phyloP scores from a whole-genome alignment of 2,329 filamentous ascomycete species.

The Cadophora gregata region DNA sequence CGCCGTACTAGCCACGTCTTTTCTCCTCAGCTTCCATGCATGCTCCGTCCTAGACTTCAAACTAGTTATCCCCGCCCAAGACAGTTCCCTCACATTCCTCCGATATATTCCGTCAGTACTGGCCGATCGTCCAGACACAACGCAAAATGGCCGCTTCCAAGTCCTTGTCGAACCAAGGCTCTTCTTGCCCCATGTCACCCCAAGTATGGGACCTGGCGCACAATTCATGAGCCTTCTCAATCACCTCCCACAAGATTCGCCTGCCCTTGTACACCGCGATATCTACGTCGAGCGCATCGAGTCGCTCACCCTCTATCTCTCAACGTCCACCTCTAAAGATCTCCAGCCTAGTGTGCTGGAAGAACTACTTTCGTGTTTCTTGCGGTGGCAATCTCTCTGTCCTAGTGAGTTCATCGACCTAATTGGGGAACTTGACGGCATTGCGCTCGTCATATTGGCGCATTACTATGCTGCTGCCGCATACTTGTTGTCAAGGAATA shows the following conservation, averaged over 20 bases:
- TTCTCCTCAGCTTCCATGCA: slow-evolving; percentile 31
- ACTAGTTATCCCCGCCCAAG: slow-evolving; percentile 21
- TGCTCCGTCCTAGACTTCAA: slow-evolving; percentile 27
- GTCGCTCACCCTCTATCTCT: slow-evolving; percentile 25
- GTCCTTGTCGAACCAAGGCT: slow-evolving; percentile 24
- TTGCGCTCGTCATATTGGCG: slow-evolving; percentile 31
- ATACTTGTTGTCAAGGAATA: slow-evolving; percentile 23
- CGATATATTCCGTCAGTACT: slow-evolving; percentile 29
- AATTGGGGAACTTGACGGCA: slow-evolving; percentile 27
- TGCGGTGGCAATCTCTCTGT: slow-evolving; percentile 33
- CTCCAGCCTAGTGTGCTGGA: slow-evolving; percentile 17
- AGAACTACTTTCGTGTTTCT: slow-evolving; percentile 29
- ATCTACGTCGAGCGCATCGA: slow-evolving; percentile 26
- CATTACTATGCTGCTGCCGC: slow-evolving; percentile 34
- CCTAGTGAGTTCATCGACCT: slow-evolving; percentile 27
- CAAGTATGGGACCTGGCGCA: slow-evolving; percentile 27
- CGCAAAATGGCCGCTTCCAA: slow-evolving; percentile 19
- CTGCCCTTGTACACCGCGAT: slow-evolving; percentile 11
- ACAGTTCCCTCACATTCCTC: slow-evolving; percentile 32
- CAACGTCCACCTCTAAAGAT: slow-evolving; percentile 17
- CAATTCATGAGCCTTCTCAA: slow-evolving; percentile 23
- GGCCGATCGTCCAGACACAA: slow-evolving; percentile 12
- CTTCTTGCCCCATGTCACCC: slow-evolving; percentile 17
- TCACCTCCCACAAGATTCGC: background rate
- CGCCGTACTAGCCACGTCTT: slow-evolving; percentile 31